Conservation (phyloP, 192 early-diverging fungal species). For the Podila epicladia region DNA sequence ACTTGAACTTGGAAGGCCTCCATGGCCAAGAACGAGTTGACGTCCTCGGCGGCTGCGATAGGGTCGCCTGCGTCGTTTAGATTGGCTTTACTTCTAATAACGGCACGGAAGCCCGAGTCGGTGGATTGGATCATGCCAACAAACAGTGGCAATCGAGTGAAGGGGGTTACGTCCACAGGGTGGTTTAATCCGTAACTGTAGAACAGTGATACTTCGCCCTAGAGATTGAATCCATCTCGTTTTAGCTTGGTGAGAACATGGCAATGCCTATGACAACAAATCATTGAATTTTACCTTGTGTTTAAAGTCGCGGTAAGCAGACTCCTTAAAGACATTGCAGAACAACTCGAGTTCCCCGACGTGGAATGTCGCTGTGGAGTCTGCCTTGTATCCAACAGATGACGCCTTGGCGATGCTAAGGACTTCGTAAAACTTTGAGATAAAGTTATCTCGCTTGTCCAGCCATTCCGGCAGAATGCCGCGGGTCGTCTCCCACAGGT, state of each 20-base stretch:
- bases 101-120: conserved; percentile 10
- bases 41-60: background rate
- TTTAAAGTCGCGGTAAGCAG: conserved; percentile 14
- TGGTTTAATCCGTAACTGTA: conserved; percentile 2
- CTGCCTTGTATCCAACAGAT: background rate
- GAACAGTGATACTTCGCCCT: conserved; percentile 24
- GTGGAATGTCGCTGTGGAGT: conserved; percentile 11
- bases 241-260: too few relatives aligned
- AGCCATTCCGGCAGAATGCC: conserved; percentile 24
- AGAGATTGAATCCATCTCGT: background rate
- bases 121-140: conserved; percentile 30
- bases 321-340: conserved; percentile 38
- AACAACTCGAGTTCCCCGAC: conserved; percentile 27
- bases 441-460: conserved; percentile 21
- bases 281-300: background rate
- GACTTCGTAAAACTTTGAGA: conserved; percentile 27
- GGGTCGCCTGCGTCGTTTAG: conserved; percentile 18
- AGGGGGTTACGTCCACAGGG: conserved; percentile 21
- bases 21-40: conserved; percentile 10
- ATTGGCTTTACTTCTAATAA: conserved; percentile 17
- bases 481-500: conserved; percentile 27
- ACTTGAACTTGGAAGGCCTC: conserved; percentile 33
- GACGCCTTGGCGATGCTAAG: conserved; percentile 17
- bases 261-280: too few relatives aligned
- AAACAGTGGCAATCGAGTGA: conserved; percentile 16